These are phyloP conservation scores for Kodamaea nitidulidarum DNA, from an alignment of 805 yeast species.

Conservation along the genomic window DNA sequence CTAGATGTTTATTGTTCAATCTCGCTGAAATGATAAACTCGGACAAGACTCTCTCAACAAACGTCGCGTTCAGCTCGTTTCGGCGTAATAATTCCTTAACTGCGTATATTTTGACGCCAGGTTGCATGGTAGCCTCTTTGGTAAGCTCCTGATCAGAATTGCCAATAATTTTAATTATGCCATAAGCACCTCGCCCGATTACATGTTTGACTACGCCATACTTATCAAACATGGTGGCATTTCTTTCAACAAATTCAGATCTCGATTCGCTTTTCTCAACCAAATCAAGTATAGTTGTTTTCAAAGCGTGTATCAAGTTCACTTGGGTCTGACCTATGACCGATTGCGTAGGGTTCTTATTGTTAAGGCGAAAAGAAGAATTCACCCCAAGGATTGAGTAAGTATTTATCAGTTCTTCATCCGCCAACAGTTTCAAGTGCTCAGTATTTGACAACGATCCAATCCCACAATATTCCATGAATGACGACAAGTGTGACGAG, in stretches of 20 bases:
- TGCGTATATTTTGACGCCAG: constrained; percentile 19
- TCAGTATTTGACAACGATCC: constrained; percentile 14
- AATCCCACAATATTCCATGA: constrained; percentile 37
- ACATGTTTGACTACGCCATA: constrained; percentile 33
- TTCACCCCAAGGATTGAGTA: constrained; percentile 24
- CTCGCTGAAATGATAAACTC: constrained; percentile 87
- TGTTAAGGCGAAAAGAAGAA: constrained; percentile 4
- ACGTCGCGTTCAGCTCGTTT: constrained; percentile 36
- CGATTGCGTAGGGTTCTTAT: constrained; percentile 19
- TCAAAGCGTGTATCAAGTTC: constrained; percentile 20
- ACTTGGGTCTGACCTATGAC: constrained; percentile 30
- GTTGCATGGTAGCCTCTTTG: background rate
- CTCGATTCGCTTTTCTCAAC: constrained; percentile 13
- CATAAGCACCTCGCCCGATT: constrained; percentile 46
- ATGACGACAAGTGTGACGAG: constrained; percentile 22
- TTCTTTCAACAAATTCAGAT: constrained; percentile 9
- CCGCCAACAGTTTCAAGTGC: constrained; percentile 20
- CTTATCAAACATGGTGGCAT: constrained; percentile 27
- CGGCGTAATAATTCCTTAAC: constrained; percentile 31
- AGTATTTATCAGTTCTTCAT: constrained; percentile 32
- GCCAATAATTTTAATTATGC: constrained; percentile 41
- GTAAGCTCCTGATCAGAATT: constrained; percentile 4
- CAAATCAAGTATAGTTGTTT: constrained; percentile 14
- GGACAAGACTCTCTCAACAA: constrained; percentile 72
- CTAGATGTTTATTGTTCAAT: constrained; percentile 70